Base-by-base conservation (phyloP, 106 monocot species). In the Acorus calamus region DNA sequence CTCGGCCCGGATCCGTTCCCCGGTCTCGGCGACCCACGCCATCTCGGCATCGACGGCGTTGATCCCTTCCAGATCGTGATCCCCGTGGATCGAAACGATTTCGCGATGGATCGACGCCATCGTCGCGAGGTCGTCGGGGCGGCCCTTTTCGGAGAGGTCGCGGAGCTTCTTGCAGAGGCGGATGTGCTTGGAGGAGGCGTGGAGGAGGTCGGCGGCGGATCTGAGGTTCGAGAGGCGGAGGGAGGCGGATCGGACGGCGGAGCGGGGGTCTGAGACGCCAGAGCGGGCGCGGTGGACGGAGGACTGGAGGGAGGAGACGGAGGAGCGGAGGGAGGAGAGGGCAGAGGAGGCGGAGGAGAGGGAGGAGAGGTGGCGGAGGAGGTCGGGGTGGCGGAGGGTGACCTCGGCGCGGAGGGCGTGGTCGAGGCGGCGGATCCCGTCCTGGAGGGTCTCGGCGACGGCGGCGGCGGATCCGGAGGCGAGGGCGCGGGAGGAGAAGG, bases 71-170 rank as follows among this genome's bases (percentile, higher is more conserved):
- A 98, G 70, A 46, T 61, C 81, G 49, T 78, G 75, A 70, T 98
- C 92, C 67, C 79, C 63, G 63, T 98, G 86, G 44, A 98, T 69
- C 3, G 77, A 64, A 49, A 75, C 80, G 63, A 85, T 85, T 62
- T 98, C 92, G 14, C 80, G 77, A 68, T 98, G 91, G 70, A 98
- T 73, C 81, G 91, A 87, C 47, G 92, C 92, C 45, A 88, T 85
- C 66, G 85, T 87, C 60, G 92, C 92, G 48, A 98, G 87, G 69
- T 88, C 98, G 6, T 75, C 56, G 6, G 65, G 47, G 4, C 68
- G 62, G 46, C 69, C 3, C n/a, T 65, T 49, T 12, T 49, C 55
- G 46, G 46, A 61, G 50, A 89, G 60, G 47, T 72, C 67, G 5
- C 76, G 73, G 49, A 92, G 83, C 50, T 72, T 70, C 8, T 65